phyloP scores from a whole-genome alignment of 2,329 filamentous ascomycete genomes.

The Aspergillus pseudonomiae region DNA sequence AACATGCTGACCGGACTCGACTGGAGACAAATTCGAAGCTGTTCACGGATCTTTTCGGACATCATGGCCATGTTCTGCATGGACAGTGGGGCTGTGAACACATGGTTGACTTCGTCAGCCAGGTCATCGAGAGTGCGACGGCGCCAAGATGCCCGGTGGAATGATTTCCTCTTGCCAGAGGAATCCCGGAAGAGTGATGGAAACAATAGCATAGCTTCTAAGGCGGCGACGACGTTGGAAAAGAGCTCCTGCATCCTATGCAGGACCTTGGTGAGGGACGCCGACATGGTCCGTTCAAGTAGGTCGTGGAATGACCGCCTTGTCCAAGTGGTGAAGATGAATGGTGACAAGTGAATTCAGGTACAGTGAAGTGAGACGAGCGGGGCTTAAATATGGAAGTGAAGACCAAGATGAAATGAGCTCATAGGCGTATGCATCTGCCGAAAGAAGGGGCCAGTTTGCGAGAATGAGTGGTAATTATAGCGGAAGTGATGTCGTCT shows the following conservation, averaged over 20 bases:
- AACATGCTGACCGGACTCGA: constrained; percentile 65
- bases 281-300: constrained; percentile 33
- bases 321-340: constrained; percentile 7
- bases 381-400: constrained; percentile 8
- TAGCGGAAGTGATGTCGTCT: not conserved
- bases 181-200: constrained; percentile 41
- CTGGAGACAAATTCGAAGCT: constrained; percentile 59
- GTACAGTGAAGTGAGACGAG: not conserved
- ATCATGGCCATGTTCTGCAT: constrained; percentile 44
- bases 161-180: constrained; percentile 34
- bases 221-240: constrained; percentile 40
- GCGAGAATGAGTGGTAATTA: constrained; percentile 10
- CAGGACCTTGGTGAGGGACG: constrained; percentile 42
- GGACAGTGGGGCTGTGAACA: constrained; percentile 41
- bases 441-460: constrained; percentile 15
- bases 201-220: constrained; percentile 46
- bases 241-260: constrained; percentile 46
- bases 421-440: constrained; percentile 19
- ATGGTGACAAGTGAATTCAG: not conserved
- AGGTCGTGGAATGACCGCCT: constrained; percentile 2
- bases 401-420: constrained; percentile 16
- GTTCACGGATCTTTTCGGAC: constrained; percentile 49
- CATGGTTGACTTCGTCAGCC: constrained; percentile 41
- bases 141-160: constrained; percentile 38
- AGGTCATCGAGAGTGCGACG: constrained; percentile 43